These are phyloP conservation scores for Boechera divaricarpa DNA, from an alignment of 345 rosid genomes.

Conservation along the genomic window DNA sequence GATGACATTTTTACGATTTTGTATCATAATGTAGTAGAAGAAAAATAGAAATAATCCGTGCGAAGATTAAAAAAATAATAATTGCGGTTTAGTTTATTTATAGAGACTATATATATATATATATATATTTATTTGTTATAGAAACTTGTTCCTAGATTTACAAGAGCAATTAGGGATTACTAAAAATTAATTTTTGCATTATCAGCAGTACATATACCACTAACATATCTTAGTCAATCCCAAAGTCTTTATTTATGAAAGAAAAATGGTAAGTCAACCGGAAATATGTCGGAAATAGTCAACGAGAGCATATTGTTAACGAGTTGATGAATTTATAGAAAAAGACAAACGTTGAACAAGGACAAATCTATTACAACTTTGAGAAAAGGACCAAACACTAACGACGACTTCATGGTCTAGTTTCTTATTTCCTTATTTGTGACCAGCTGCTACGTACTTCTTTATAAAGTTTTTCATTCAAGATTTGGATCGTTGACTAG, in stretches of 20 bases:
- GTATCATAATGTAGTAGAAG: too few relatives aligned
- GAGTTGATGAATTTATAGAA: background rate
- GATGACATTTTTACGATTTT: too few relatives aligned
- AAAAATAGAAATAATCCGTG: too few relatives aligned
- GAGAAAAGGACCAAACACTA: background rate
- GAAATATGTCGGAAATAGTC: too few relatives aligned
- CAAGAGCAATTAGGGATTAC: background rate
- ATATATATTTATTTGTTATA: too few relatives aligned
- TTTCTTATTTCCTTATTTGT: background rate
- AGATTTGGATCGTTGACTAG: constrained; percentile 18
- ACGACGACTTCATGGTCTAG: background rate
- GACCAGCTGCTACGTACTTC: background rate
- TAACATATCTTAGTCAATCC: background rate
- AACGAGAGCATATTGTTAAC: background rate
- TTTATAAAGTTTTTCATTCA: background rate
- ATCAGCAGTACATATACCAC: background rate
- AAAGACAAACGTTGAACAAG: background rate
- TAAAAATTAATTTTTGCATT: too few relatives aligned
- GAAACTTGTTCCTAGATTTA: background rate
- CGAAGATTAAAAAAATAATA: too few relatives aligned
- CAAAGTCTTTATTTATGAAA: background rate
- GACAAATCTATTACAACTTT: background rate
- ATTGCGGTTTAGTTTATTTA: too few relatives aligned
- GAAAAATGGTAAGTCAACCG: background rate
- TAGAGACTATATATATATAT: too few relatives aligned